Evolutionary conservation across 306 rosid species (phyloP).

Genomic region (Gastrolobium villosum): DNA sequence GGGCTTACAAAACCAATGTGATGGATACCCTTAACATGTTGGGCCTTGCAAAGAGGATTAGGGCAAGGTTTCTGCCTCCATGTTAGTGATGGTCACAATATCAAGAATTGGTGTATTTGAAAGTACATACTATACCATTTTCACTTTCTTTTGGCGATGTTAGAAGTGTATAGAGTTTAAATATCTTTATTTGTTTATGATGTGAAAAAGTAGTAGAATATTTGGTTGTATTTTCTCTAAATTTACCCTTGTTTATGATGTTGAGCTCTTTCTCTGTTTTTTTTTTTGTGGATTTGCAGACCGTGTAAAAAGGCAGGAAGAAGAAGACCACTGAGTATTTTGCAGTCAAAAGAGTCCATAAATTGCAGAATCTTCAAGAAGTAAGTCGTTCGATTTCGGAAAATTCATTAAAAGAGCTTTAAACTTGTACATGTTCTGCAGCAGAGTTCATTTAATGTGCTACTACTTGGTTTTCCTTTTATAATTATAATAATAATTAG

Average conservation of each 20-base stretch:
- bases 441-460: too few relatives aligned
- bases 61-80: conserved; percentile 73
- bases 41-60: conserved; percentile 47
- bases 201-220: background rate
- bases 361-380: conserved; percentile 94
- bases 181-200: conserved; percentile 15
- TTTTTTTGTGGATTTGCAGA: conserved; percentile 54
- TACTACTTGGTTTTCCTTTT: too few relatives aligned
- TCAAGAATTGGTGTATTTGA: conserved; percentile 95
- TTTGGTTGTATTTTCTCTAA: background rate
- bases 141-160: background rate
- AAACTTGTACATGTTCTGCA: background rate
- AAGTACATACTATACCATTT: conserved; percentile 55
- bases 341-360: conserved; percentile 94
- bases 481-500: too few relatives aligned
- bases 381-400: conserved; percentile 54
- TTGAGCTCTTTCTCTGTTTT: conserved; percentile 22
- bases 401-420: background rate
- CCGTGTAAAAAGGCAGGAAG: conserved; percentile 97
- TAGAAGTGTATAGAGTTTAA: background rate
- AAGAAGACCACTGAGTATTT: conserved; percentile 96
- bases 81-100: too few relatives aligned
- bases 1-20: conserved; percentile 83
- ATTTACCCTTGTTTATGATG: conserved; percentile 2
- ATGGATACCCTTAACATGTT: conserved; percentile 88